Evolutionary conservation across 2,329 filamentous ascomycete species (phyloP), one percentile per base, ranked within the genome.

Genomic region (Alternaria burnsii): DNA sequence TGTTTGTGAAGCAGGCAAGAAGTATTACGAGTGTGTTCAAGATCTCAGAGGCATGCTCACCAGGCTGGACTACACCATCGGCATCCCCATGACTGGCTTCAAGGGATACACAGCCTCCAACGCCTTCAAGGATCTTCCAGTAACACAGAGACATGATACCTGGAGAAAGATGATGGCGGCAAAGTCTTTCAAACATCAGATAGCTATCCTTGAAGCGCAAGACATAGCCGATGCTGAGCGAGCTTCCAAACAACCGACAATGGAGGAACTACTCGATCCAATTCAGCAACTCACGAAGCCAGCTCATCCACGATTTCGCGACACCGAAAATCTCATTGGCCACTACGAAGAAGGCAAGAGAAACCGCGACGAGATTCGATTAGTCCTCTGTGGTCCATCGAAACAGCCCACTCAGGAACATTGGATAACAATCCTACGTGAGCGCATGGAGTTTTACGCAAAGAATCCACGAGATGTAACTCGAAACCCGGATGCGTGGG

Each of bases 81-180:
- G 32, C 26, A 53, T 70, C 5, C 66, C 64, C 1, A 70, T 70
- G 68, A 55, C 46, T 8, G 66, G 65, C 4, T 70, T 69, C 59
- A 66, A 48, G 18, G 68, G 68, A 6, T 55, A 62, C 47, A 58
- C 3, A 9, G 11, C 57, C 10, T 56, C 52, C 4, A 44, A 20
- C 22, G 44, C 24, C 8, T 22, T 54, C 12, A 47, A 38, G 10
- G 59, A 66, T 28, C 40, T 66, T 3, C 40, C 63, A 0, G 12
- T 64, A 8, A 16, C 36, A 5, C 41, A 51, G 8, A 40, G 62
- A 7, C 14, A 41, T 18, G 28, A 60, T 18, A 42, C 34, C 4
- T 66, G 62, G 46, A 34, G n/a, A 5, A 58, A 61, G 30, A 28
- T 62, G 12, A 44, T 52, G 6, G 57, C 44, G 9, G 47, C 55